Percentiles rank a stretch among this genome's conserved stretches.
Evolutionary conservation across 768 basidiomycete genomes (phyloP).

Genomic region (Trametes maxima): DNA sequence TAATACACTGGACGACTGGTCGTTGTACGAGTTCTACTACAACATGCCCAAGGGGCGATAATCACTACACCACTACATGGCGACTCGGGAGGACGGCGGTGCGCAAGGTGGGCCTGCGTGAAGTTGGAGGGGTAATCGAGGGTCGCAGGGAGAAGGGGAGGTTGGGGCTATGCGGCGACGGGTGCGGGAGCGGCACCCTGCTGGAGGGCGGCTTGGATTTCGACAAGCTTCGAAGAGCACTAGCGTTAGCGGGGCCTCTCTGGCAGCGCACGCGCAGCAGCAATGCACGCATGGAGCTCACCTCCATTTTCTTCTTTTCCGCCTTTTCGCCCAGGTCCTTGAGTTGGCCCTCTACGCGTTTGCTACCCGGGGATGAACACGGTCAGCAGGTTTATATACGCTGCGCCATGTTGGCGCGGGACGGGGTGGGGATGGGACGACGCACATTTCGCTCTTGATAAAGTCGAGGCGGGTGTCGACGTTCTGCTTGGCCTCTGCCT

Average conservation of each 20-base stretch:
- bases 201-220: slow-evolving; percentile 62
- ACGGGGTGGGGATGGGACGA: slow-evolving; percentile 17
- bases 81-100: no score
- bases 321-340: slow-evolving; percentile 76
- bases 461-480: slow-evolving; percentile 90
- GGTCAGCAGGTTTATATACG: no score
- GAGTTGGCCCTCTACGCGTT: slow-evolving; percentile 80
- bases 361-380: slow-evolving; percentile 45
- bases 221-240: slow-evolving; percentile 52
- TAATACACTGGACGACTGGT: no score
- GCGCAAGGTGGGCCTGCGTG: neutral
- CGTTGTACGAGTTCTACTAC: no score
- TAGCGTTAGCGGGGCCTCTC: no score
- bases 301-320: slow-evolving; percentile 85
- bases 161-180: slow-evolving; percentile 3
- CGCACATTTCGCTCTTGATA: slow-evolving; percentile 87
- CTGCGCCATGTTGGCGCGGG: no score
- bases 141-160: neutral
- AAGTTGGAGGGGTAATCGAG: neutral
- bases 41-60: no score
- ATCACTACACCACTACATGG: no score
- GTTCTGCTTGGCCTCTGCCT: slow-evolving; percentile 81
- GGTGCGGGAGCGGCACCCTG: slow-evolving; percentile 22
- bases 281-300: slow-evolving; percentile 29
- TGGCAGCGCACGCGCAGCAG: neutral